Percentiles rank a stretch among this genome's conserved stretches.
Conservation (phyloP, 1,139 yeast genomes). For the Taphrina populina region DNA sequence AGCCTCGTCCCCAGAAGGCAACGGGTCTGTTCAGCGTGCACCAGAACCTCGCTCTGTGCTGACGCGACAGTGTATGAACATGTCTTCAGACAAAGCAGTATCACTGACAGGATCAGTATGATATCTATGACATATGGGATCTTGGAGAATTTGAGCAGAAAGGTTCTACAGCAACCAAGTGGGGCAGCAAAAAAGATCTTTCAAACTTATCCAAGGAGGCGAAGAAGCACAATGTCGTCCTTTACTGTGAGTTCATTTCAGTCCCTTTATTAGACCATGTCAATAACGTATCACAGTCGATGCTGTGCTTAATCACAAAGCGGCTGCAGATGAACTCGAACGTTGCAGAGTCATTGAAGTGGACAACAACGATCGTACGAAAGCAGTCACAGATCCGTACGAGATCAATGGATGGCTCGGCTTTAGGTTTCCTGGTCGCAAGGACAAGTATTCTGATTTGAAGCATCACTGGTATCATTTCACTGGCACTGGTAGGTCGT, state of each 20-base stretch:
- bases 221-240: slow-evolving; percentile 27
- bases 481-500: slow-evolving; percentile 37
- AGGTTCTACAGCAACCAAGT: slow-evolving; percentile 37
- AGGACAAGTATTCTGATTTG: slow-evolving; percentile 37
- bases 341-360: slow-evolving; percentile 38
- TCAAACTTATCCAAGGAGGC: slow-evolving; percentile 34
- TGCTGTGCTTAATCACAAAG: slow-evolving; percentile 39
- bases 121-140: slow-evolving; percentile 39
- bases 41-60: no score
- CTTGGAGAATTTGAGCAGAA: slow-evolving; percentile 40
- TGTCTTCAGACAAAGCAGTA: no score
- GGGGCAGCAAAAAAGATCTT: slow-evolving; percentile 38
- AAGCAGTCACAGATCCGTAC: slow-evolving; percentile 35
- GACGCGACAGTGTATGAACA: no score
- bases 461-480: slow-evolving; percentile 39
- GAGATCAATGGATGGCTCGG: slow-evolving; percentile 40
- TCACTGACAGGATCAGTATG: slow-evolving; percentile 34
- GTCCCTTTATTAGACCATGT: neutral
- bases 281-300: slow-evolving; percentile 17
- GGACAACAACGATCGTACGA: slow-evolving; percentile 39
- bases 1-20: slow-evolving; percentile 38
- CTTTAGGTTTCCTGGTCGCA: slow-evolving; percentile 39
- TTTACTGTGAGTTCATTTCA: slow-evolving; percentile 24
- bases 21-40: slow-evolving; percentile 36
- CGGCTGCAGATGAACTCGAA: slow-evolving; percentile 39